phyloP scores from a whole-genome alignment of 768 basidiomycete species.

The Candolleomyces efflorescens region DNA sequence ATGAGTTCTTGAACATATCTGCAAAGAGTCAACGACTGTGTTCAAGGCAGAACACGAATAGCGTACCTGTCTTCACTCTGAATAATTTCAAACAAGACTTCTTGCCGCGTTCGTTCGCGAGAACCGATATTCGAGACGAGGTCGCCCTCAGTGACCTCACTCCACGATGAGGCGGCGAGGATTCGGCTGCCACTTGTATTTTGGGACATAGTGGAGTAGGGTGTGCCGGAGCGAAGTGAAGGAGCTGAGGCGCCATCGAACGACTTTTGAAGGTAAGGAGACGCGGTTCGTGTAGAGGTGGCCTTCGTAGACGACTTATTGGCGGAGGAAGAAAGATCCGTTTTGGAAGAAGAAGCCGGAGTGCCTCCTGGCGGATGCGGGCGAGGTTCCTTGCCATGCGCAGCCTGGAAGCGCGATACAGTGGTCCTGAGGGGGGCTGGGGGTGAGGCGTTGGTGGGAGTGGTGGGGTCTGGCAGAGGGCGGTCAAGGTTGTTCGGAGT shows the following conservation, averaged over 20 bases:
- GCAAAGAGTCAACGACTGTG: conserved; percentile 12
- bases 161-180: conserved; percentile 81
- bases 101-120: conserved; percentile 91
- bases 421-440: conserved; percentile 51
- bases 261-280: conserved; percentile 53
- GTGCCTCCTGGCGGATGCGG: conserved; percentile 50
- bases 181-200: conserved; percentile 64
- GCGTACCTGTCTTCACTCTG: conserved; percentile 89
- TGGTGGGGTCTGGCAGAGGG: conserved; percentile 41
- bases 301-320: conserved; percentile 42
- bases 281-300: conserved; percentile 59
- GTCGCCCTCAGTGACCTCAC: conserved; percentile 91
- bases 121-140: conserved; percentile 91
- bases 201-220: conserved; percentile 75
- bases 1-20: conserved; percentile 91
- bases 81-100: conserved; percentile 96
- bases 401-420: conserved; percentile 72
- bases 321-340: conserved; percentile 43
- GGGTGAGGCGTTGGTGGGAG: conserved; percentile 25
- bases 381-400: conserved; percentile 68
- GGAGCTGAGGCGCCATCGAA: conserved; percentile 51
- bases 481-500: conserved; percentile 56
- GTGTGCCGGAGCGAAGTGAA: conserved; percentile 76
- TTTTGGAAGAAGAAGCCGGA: conserved; percentile 60
- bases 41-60: conserved; percentile 8